These are phyloP conservation scores for Pezicula neosporulosa DNA, from an alignment of 2,329 filamentous ascomycete genomes.

Conservation along the genomic window DNA sequence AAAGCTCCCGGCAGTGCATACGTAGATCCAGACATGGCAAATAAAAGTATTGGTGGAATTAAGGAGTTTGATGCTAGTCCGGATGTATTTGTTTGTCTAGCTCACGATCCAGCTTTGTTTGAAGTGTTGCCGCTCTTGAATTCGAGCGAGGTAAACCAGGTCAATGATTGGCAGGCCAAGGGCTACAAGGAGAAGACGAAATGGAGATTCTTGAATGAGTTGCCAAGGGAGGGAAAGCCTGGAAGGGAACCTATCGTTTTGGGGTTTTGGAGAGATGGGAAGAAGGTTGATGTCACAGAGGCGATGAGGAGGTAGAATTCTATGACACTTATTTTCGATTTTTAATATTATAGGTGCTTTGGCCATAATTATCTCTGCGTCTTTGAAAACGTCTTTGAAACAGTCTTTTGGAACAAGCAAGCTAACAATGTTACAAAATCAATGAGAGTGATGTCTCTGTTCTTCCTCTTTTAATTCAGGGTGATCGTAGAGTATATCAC, in stretches of 20 bases:
- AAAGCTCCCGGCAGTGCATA: background rate
- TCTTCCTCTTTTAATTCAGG: no score
- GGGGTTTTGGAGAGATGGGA: background rate
- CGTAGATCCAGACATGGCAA: background rate
- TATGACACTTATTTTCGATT: no score
- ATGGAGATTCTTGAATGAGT: background rate
- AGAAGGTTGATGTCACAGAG: slow-evolving; percentile 15
- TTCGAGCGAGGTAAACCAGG: background rate
- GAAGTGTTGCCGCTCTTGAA: background rate
- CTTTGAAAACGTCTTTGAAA: no score
- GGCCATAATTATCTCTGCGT: no score
- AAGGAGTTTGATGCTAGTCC: background rate
- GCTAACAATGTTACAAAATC: no score
- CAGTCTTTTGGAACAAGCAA: no score
- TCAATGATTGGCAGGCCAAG: background rate
- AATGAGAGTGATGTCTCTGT: no score
- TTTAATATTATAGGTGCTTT: no score
- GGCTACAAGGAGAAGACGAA: background rate
- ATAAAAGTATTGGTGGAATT: background rate
- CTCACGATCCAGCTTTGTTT: background rate
- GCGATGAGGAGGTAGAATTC: slow-evolving; percentile 5
- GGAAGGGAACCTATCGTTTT: background rate
- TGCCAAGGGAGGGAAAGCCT: background rate
- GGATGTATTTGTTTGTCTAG: background rate
- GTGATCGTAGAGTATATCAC: no score